These are phyloP conservation scores for Termitomyces sp. DNA, from an alignment of 768 basidiomycete species.

Conservation along the genomic window DNA sequence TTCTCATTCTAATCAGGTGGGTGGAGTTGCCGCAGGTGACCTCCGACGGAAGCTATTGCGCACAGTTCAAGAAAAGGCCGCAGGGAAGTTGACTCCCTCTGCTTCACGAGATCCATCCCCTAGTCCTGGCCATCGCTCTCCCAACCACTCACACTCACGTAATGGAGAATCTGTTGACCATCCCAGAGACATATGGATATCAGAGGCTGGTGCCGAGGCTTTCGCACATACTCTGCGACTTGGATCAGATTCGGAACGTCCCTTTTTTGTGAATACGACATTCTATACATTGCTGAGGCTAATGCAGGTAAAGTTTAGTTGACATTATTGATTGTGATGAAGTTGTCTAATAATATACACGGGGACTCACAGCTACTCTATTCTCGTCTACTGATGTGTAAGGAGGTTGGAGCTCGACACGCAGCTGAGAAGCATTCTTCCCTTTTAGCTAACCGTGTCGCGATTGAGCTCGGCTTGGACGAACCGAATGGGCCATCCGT, in stretches of 20 bases:
- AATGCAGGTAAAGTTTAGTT: conserved; percentile 61
- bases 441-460: conserved; percentile 72
- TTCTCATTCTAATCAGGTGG: conserved; percentile 31
- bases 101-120: conserved; percentile 40
- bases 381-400: conserved; percentile 81
- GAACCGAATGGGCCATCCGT: conserved; percentile 75
- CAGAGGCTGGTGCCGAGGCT: conserved; percentile 34
- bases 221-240: conserved; percentile 15
- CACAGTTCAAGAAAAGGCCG: conserved; percentile 59
- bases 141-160: conserved; percentile 19
- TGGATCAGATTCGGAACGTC: conserved; percentile 32
- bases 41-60: conserved; percentile 76
- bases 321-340: not conserved
- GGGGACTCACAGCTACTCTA: conserved; percentile 65
- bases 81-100: conserved; percentile 27
- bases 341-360: conserved; percentile 7
- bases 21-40: conserved; percentile 57
- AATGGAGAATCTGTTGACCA: conserved; percentile 23
- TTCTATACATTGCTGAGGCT: conserved; percentile 88
- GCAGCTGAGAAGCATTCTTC: conserved; percentile 63
- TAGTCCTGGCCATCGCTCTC: conserved; percentile 27
- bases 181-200: conserved; percentile 56
- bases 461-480: conserved; percentile 79
- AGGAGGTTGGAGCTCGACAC: conserved; percentile 69
- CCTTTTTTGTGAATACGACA: conserved; percentile 89